Percentiles rank a stretch among this genome's conserved stretches.
These are phyloP conservation scores for sunflower (Helianthus annuus) DNA, from an alignment of 129 eudicot species.

Conservation along the genomic window HanXRQr2.0-SUNRISE NC_035448.2:74865925-74866424, in stretches of 20 bases:
- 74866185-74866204: slow-evolving; percentile 32
- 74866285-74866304: no score
- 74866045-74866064: slow-evolving; percentile 42
- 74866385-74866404: no score
- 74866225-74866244: slow-evolving; percentile 24
- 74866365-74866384: no score
- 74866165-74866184: slow-evolving; percentile 29
- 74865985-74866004: slow-evolving; percentile 36
- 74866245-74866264: slow-evolving; percentile 33
- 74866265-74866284: slow-evolving; percentile 5
- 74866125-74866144: slow-evolving; percentile 26
- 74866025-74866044: slow-evolving; percentile 32
- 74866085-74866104: slow-evolving; percentile 35
- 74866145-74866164: slow-evolving; percentile 35
- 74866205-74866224: slow-evolving; percentile 37
- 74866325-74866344: no score
- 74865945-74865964: not conserved
- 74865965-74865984: slow-evolving; percentile 33
- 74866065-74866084: slow-evolving; percentile 40
- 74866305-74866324: no score
- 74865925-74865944: slow-evolving; percentile 5
- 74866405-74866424: no score
- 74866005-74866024: slow-evolving; percentile 34
- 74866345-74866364: no score
- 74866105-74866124: slow-evolving; percentile 36